Evolutionary conservation across 2,329 filamentous ascomycete species (phyloP), one percentile per base, ranked within the genome.

Genomic region (Talaromyces sp.): DNA sequence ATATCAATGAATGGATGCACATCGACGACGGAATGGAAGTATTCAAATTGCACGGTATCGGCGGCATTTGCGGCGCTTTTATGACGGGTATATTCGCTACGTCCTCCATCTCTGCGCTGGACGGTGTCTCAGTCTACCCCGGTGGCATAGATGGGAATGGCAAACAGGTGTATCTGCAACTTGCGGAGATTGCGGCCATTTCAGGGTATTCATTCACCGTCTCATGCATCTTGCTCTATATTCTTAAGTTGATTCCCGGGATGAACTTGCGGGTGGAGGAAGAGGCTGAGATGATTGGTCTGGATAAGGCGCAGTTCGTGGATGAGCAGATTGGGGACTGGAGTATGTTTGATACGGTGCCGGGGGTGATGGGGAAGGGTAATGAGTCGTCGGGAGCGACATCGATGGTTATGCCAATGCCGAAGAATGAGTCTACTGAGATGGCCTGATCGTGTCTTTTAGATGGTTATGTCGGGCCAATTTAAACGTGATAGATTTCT

Each of bases 21-120:
- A 84, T 86, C 66, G 85, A 87, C 68, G 85, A 87, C 67, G 83
- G 84, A 11, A 82, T 87, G 71, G 84, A 87, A 67, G 84, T 87
- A 49, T 87, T 87, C 78, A 86, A 85, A 71, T 80, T 86, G 13
- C 85, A 87, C 71, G 84, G 83, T 17, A 79, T 86, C 27, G 85
- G 85, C 47, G 85, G 85, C 25, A 85, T 86, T 76, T 76, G 83
- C 45, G 85, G 85, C 9, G 83, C 83, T 33, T 85, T 87, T 74
- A 71, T 87, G 56, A 87, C 85, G 2, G 85, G 84, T 7, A 81
- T 87, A 69, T 87, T 87, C 68, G 85, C 84, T 41, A 78, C 79
- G 27, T 66, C 72, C 27, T 75, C 74, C 13, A 73, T 79, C 31
- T 77, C 77, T 1, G 71, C 75, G 2, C 79, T 87, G 47, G 85